Evolutionary conservation across 2,329 filamentous ascomycete species (phyloP).

Genomic region (Trichophaea hybrida): DNA sequence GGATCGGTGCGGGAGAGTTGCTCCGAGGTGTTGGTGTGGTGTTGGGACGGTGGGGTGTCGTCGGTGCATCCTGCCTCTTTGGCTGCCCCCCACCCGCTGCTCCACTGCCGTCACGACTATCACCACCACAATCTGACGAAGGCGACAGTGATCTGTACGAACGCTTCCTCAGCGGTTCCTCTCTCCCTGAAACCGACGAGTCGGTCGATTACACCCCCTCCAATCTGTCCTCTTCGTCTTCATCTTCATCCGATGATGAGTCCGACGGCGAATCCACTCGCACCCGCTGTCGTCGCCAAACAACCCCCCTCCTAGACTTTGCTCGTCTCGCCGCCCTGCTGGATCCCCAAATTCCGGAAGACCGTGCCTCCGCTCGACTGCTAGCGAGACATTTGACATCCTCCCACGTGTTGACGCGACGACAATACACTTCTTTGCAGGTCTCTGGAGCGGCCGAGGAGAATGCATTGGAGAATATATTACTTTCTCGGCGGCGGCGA

Average conservation of each 20-base stretch:
- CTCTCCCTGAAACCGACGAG: neutral
- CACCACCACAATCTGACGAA: conserved; percentile 25
- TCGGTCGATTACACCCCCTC: neutral
- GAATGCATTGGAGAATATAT: conserved; percentile 35
- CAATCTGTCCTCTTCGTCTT: neutral
- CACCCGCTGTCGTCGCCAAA: neutral
- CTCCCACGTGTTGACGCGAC: conserved; percentile 63
- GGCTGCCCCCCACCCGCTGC: neutral
- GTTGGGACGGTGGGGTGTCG: conserved; percentile 23
- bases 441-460: conserved; percentile 34
- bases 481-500: conserved; percentile 12
- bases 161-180: conserved; percentile 33
- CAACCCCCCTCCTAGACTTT: conserved; percentile 30
- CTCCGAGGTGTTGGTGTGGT: conserved; percentile 15
- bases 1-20: conserved; percentile 18
- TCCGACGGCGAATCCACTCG: conserved; percentile 34
- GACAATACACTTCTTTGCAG: conserved; percentile 43
- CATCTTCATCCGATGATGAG: conserved; percentile 22
- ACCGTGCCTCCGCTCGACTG: conserved; percentile 65
- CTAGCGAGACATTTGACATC: conserved; percentile 66
- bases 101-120: conserved; percentile 28
- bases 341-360: conserved; percentile 61
- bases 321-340: conserved; percentile 64
- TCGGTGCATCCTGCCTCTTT: conserved; percentile 22
- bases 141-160: conserved; percentile 37